Evolutionary conservation across 2,329 filamentous ascomycete genomes (phyloP), one percentile per base, ranked within the genome.

Genomic region (Penicillium sclerotiorum): DNA sequence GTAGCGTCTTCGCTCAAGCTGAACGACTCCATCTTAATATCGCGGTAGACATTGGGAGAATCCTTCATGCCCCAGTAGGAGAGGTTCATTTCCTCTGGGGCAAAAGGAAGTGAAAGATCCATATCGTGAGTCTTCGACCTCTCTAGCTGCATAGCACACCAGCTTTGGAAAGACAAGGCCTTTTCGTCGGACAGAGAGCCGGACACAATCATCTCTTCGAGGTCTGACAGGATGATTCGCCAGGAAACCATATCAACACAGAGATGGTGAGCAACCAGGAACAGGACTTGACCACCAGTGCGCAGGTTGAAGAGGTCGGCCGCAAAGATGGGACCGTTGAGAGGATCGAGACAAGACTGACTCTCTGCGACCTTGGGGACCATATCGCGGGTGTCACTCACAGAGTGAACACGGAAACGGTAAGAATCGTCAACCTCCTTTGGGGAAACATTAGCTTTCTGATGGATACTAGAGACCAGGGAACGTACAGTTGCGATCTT

Each of bases 241-340:
- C 69, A 67, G 3, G 64, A 67, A 2, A 67, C 64, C 57, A 67
- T 65, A 33, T 67, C 64, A 42, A 67, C 54, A 22, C 60, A 63
- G 8, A 66, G 39, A 42, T 67, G 64, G 46, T 65, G 62, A 32
- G 60, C 64, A 3, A 61, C 61, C 8, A 67, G 45, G 50, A 67
- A 66, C n/a, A 67, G 51, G 8, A 63, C 52, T 23, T 64, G 62
- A 8, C 68, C 69, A 7, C 60, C 63, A 5, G 64, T 61, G 27
- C 68, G 56, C 5, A 70, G 54, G 21, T 72, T 65, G 47, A 76
- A 70, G 1, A 75, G 50, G 45, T 75, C 70, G 9, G 69, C 65
- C 1, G 68, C 67, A 13, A 76, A 67, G 1, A 73, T 64, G 1
- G 73, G 64, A 1, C 63, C 65, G 38, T 66, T 57, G 4, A 67